Base-by-base conservation (phyloP, 257 asterid species). In the Fraxinus americana region DNA sequence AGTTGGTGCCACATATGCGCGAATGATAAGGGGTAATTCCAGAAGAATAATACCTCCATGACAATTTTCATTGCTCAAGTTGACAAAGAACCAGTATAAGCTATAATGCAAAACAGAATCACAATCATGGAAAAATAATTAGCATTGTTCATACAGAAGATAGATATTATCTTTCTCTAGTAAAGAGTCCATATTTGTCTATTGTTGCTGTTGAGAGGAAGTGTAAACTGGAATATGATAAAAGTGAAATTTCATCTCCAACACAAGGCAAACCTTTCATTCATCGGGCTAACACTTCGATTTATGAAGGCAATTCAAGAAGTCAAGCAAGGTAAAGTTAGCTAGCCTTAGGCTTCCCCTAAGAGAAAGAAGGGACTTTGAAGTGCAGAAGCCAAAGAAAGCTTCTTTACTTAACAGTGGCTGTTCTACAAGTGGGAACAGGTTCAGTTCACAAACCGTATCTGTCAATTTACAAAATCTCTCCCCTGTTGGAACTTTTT, bases 1-100 rank as follows among this genome's bases (percentile, higher is more conserved):
- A 81, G 43, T 77, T 77, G 36, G 45, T 52, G 77, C 72, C 71
- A 41, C 63, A 72, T 72, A 85, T 83, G 86, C 88, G 72, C 73
- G 36, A 70, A 27, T 27, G 41, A 61, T 39, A 36, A 50, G 12
- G 32, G 13, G 66, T 23, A 23, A 21, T 4, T 59, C 12, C 70
- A 9, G 29, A 67, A 14, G 23, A 74, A 59, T 17, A 17, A 16
- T 52, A 52, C 63, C 4, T 2, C n/a, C 63, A 52, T 1, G 23
- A 17, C 63, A 68, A 9, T 2, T 35, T 5, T 52, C 74, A 39
- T 11, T 5, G 8, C 23, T 71, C 38, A 14, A 39, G 21, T 50
- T 3, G 21, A 54, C 29, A 29, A 8, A 0, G 30, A n/a, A 36
- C 32, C 25, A 36, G 52, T 38, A 2, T 4, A n/a, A 36, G 57